Conservation (phyloP, 2,329 filamentous ascomycete species). For the Grosmannia serpens region DNA sequence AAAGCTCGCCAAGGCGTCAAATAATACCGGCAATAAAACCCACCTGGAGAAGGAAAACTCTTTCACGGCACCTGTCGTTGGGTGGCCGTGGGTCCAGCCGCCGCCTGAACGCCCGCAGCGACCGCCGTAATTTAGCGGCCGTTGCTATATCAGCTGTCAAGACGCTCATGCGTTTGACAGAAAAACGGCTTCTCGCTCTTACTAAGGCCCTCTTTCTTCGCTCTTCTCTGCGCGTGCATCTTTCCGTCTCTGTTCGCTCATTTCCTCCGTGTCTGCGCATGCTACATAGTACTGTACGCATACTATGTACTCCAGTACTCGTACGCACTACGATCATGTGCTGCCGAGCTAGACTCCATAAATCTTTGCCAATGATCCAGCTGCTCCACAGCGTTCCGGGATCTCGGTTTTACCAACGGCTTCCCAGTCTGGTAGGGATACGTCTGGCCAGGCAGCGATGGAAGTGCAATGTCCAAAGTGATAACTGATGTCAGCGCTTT, state of each 20-base stretch:
- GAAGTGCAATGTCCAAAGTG: neutral
- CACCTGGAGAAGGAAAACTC: neutral
- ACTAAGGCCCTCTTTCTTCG: neutral
- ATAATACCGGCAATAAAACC: neutral
- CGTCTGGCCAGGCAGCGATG: neutral
- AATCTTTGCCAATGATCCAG: neutral
- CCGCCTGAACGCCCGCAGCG: too few relatives aligned
- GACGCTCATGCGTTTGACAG: neutral
- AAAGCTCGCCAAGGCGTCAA: neutral
- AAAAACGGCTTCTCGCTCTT: neutral
- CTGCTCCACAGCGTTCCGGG: conserved; percentile 7
- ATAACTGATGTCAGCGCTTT: neutral
- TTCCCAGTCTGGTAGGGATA: too few relatives aligned
- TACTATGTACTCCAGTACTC: too few relatives aligned
- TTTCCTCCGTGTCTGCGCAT: neutral
- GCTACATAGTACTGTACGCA: neutral
- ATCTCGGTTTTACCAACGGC: conserved; percentile 7
- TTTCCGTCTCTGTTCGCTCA: neutral
- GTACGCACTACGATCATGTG: too few relatives aligned
- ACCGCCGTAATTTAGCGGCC: neutral
- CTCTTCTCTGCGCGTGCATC: neutral
- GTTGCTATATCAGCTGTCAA: neutral
- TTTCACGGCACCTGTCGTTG: neutral
- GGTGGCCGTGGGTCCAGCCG: too few relatives aligned
- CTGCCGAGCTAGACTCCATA: neutral